phyloP scores from a whole-genome alignment of 2,329 filamentous ascomycete species.

The Didymella lethalis region DNA sequence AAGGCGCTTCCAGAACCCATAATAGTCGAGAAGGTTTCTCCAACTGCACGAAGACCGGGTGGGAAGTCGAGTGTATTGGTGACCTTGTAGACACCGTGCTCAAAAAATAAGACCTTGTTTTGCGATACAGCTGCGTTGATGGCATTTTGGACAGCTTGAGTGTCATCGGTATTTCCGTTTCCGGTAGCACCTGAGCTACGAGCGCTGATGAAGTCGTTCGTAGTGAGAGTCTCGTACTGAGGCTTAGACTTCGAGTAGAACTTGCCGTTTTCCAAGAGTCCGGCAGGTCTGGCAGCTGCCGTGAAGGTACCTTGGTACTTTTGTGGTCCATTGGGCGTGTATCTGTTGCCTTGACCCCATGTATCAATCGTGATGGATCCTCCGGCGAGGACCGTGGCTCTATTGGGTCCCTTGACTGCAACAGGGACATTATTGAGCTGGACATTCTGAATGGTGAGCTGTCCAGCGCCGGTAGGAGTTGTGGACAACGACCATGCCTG shows the following conservation, averaged over 20 bases:
- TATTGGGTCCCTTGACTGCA: constrained; percentile 41
- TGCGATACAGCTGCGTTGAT: constrained; percentile 69
- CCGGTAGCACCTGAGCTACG: constrained; percentile 69
- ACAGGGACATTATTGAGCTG: constrained; percentile 45
- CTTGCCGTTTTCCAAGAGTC: constrained; percentile 57
- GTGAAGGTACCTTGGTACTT: constrained; percentile 58
- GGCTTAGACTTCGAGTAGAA: constrained; percentile 63
- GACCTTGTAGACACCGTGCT: constrained; percentile 66
- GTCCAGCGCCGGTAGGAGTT: constrained; percentile 57
- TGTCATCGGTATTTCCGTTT: constrained; percentile 83
- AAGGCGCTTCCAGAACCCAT: constrained; percentile 73
- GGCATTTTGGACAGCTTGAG: constrained; percentile 76
- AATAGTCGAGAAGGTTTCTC: constrained; percentile 85
- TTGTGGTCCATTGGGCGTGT: constrained; percentile 52
- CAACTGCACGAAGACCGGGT: constrained; percentile 79
- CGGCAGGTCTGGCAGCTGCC: constrained; percentile 56
- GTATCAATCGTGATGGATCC: constrained; percentile 45
- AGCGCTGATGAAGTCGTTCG: constrained; percentile 67
- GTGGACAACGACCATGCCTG: constrained; percentile 52
- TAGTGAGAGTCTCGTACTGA: constrained; percentile 59
- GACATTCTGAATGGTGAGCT: constrained; percentile 65
- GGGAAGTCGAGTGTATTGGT: constrained; percentile 65
- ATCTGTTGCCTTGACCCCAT: constrained; percentile 50
- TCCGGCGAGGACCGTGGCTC: constrained; percentile 41
- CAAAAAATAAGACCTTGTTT: constrained; percentile 64